A percentile compares a stretch with the other conserved stretches of the same genome.
These are phyloP conservation scores for Wallacemonas collosoma DNA, from an alignment of 208 protist genomes.

Conservation along the genomic window DNA sequence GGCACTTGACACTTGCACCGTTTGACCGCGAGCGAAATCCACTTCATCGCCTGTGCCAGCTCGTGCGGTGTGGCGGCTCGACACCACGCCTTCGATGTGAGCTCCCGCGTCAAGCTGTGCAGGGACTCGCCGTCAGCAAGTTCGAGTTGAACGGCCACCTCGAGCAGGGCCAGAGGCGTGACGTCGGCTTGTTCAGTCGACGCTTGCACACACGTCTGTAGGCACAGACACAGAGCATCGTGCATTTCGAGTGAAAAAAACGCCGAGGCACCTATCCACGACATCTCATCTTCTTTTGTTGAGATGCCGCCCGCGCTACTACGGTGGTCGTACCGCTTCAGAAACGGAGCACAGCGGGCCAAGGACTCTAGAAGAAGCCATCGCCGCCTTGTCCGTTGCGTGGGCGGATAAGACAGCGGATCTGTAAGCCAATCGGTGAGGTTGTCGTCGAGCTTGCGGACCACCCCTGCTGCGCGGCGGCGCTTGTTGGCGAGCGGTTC, in stretches of 20 bases:
- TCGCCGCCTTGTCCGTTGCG: background rate
- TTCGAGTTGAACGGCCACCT: constrained; percentile 57
- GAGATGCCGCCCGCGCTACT: background rate
- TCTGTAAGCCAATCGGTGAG: constrained; percentile 55
- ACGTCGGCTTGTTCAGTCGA: background rate
- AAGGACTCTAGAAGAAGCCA: background rate
- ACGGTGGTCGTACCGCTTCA: background rate
- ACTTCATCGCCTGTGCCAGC: constrained; percentile 42
- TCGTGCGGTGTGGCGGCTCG: constrained; percentile 21
- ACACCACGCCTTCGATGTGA: constrained; percentile 35
- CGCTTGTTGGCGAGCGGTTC: constrained; percentile 24
- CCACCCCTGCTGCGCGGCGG: constrained; percentile 46
- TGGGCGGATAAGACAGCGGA: background rate
- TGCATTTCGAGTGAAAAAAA: constrained; percentile 51
- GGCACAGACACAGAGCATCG: constrained; percentile 69
- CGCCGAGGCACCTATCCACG: constrained; percentile 66
- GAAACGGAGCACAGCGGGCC: background rate
- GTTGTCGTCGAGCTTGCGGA: constrained; percentile 51
- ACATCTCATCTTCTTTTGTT: constrained; percentile 22
- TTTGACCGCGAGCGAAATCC: constrained; percentile 69
- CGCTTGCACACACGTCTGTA: constrained; percentile 31
- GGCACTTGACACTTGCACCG: constrained; percentile 65
- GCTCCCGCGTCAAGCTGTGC: constrained; percentile 31
- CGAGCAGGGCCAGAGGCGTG: constrained; percentile 31
- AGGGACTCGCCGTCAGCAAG: constrained; percentile 52